phyloP scores from a whole-genome alignment of 2,329 filamentous ascomycete species.

The Paramyrothecium roridum region DNA sequence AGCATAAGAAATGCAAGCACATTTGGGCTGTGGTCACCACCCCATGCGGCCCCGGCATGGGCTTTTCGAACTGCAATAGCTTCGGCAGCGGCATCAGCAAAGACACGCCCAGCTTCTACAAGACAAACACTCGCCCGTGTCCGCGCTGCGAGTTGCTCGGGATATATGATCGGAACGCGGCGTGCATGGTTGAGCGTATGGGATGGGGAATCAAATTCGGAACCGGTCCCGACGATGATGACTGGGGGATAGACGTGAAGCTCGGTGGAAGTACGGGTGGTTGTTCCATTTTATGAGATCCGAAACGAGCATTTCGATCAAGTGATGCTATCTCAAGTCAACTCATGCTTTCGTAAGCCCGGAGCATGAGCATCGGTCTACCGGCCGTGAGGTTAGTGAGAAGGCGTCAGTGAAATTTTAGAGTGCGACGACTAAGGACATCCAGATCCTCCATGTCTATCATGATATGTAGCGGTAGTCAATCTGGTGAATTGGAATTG shows the following conservation, averaged over 20 bases:
- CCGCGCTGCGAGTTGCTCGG: slow-evolving; percentile 37
- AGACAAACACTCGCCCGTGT: slow-evolving; percentile 34
- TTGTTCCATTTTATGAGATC: slow-evolving; percentile 27
- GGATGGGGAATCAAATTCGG: slow-evolving; percentile 45
- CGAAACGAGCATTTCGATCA: not conserved
- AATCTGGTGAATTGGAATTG: too few relatives aligned
- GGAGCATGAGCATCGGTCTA: too few relatives aligned
- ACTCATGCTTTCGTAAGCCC: too few relatives aligned
- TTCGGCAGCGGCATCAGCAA: slow-evolving; percentile 38
- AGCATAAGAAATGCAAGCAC: slow-evolving; percentile 47
- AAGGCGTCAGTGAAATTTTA: too few relatives aligned
- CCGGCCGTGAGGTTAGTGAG: too few relatives aligned
- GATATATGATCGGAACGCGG: slow-evolving; percentile 43
- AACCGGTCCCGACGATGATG: slow-evolving; percentile 34
- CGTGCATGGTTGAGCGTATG: slow-evolving; percentile 43
- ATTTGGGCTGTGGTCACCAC: slow-evolving; percentile 46
- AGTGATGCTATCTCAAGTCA: not conserved
- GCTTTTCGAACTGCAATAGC: slow-evolving; percentile 44
- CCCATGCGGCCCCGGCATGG: slow-evolving; percentile 46
- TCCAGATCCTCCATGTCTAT: too few relatives aligned
- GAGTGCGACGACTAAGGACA: too few relatives aligned
- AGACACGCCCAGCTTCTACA: slow-evolving; percentile 28
- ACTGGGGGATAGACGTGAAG: slow-evolving; percentile 32
- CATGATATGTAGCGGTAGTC: too few relatives aligned
- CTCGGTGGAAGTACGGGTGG: slow-evolving; percentile 11